These are phyloP conservation scores for Monilinia laxa DNA, from an alignment of 2,329 filamentous ascomycete genomes.

Conservation along the genomic window DNA sequence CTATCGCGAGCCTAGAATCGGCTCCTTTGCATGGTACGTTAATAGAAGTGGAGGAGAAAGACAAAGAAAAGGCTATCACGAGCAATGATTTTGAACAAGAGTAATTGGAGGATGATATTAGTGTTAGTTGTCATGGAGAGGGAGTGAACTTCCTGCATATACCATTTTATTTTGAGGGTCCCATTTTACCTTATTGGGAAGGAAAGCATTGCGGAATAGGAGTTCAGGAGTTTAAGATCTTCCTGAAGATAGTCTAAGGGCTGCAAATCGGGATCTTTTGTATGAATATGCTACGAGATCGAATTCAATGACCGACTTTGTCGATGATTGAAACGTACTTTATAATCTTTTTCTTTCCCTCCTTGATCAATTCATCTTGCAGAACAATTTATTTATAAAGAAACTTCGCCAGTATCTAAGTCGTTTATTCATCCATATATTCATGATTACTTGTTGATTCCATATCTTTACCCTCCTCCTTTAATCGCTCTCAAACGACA, in stretches of 20 bases:
- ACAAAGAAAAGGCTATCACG: not conserved
- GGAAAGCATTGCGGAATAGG: conserved; percentile 8
- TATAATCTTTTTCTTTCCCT: not conserved
- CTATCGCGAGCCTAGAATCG: conserved; percentile 48
- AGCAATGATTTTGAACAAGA: conserved; percentile 20
- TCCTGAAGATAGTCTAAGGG: not conserved
- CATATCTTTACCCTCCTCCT: no score
- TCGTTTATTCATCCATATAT: no score
- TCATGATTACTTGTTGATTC: no score
- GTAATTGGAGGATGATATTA: not conserved
- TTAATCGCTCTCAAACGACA: no score
- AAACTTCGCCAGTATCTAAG: no score
- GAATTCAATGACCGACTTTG: not conserved
- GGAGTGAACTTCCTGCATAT: conserved; percentile 17
- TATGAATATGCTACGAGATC: conserved; percentile 15
- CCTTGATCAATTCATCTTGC: not conserved
- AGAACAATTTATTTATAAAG: no score
- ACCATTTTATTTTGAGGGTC: conserved; percentile 21
- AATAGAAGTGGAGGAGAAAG: conserved; percentile 22
- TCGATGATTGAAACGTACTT: not conserved
- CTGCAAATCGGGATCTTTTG: conserved; percentile 10
- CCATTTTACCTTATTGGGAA: not conserved
- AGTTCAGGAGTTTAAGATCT: conserved; percentile 16
- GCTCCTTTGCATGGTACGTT: conserved; percentile 44
- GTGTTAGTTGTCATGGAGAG: not conserved